Conservation (phyloP, 2,329 filamentous ascomycete genomes). For the Didymella glomerata region DNA sequence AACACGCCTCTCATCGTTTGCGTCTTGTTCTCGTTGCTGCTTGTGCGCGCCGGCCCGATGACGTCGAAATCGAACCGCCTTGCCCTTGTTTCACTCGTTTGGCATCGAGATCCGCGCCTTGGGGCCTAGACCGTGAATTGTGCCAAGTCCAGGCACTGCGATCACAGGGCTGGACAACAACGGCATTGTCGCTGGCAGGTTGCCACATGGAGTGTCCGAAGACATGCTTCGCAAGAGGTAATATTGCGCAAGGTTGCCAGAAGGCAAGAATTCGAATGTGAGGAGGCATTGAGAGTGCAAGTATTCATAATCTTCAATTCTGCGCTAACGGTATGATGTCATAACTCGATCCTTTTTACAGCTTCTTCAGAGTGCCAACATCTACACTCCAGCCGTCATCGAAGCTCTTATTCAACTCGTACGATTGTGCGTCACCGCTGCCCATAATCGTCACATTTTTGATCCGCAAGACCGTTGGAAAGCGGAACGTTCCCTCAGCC, state of each 20-base stretch:
- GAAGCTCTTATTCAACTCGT: conserved; percentile 36
- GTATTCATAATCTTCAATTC: conserved; percentile 5
- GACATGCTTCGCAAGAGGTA: not conserved
- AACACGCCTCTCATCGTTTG: conserved; percentile 7
- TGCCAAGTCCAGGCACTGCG: not conserved
- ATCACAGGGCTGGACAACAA: conserved; percentile 2
- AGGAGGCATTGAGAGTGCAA: not conserved
- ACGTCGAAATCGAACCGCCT: conserved; percentile 7
- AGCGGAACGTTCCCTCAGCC: conserved; percentile 65
- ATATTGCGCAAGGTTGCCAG: not conserved
- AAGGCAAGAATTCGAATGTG: not conserved
- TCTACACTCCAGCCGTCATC: conserved; percentile 33
- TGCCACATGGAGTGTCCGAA: not conserved
- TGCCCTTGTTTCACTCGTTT: conserved; percentile 8
- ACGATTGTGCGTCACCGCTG: conserved; percentile 28
- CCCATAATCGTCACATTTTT: conserved; percentile 38
- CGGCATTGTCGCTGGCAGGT: not conserved
- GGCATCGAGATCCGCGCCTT: conserved; percentile 3
- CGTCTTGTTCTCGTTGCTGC: conserved; percentile 3
- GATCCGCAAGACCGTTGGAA: conserved; percentile 42
- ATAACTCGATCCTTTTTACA: conserved; percentile 7
- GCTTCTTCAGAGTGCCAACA: conserved; percentile 20
- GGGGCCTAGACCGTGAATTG: conserved; percentile 8
- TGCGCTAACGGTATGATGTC: conserved; percentile 14
- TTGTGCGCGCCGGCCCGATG: conserved; percentile 2